Evolutionary conservation across 2,329 filamentous ascomycete species (phyloP), one percentile per base, ranked within the genome.

Genomic region (Mycogone perniciosa): DNA sequence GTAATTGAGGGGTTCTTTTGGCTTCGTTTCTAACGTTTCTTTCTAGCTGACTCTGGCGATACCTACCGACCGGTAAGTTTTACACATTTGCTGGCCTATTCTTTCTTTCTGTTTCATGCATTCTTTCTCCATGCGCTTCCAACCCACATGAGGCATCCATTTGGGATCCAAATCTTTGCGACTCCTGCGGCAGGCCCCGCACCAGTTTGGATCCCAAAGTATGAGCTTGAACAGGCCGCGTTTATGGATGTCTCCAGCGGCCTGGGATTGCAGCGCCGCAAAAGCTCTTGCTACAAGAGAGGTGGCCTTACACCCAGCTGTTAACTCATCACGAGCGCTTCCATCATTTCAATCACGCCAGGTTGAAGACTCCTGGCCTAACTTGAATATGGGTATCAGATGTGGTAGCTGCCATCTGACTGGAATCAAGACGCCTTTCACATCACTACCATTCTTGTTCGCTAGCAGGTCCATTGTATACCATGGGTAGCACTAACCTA

Each of bases 41-140:
- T 58, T 68, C 62, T 68, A 82, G 79, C 79, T 67, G 79, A 82
- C 62, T 75, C 76, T 61, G 76, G 76, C 68, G 79, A 82, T 63
- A 82, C 71, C 57, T 82, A 82, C 68, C 77, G 79, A 67, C 77
- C 79, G 63, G 79, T 79, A 70, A 78, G 76, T 49, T 34, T 8
- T 11, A 13, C 26, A 41, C 39, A 42, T 53, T 38, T 48, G 29
- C 43, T 47, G 34, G 35, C 31, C 11, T n/a, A 41, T n/a, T 31
- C 34, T 29, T 33, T 29, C 20, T 29, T 46, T 10, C 27, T 42
- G 11, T 27, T 37, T 29, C 30, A 29, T 35, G 29, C 46, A 41
- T 31, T 34, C 26, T 33, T 43, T 11, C 10, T 43, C 31, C 39
- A 30, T 13, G 26, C 31, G n/a, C 26, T 39, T 39, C 39, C n/a